phyloP scores from a whole-genome alignment of 306 rosid genomes.

The Echinosophora koreensis region DNA sequence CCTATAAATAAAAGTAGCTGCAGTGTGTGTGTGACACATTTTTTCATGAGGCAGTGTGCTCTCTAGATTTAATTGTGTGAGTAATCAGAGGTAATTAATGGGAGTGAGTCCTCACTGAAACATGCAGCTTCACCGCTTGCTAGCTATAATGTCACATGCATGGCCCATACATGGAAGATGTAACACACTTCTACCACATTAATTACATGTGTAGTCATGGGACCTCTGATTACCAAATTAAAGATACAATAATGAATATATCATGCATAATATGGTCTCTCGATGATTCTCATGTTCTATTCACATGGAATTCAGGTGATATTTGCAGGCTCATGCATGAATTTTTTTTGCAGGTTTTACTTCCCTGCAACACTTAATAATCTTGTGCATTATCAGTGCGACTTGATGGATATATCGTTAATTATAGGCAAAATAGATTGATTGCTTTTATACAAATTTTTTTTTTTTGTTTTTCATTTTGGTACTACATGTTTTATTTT shows the following conservation, averaged over 20 bases:
- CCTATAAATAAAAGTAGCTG: no score
- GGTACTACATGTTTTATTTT: no score
- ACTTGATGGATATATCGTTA: no score
- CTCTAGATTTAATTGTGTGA: background rate
- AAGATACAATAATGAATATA: background rate
- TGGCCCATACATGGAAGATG: slow-evolving; percentile 33
- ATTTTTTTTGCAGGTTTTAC: background rate
- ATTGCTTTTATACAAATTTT: no score
- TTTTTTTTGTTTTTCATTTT: no score
- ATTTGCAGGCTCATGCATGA: slow-evolving; percentile 21
- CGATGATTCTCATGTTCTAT: slow-evolving; percentile 7
- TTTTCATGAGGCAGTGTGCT: no score
- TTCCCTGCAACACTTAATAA: no score
- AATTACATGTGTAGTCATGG: slow-evolving; percentile 33
- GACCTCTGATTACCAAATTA: slow-evolving; percentile 10
- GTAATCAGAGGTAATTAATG: background rate
- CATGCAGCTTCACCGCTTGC: slow-evolving; percentile 20
- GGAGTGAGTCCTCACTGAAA: background rate
- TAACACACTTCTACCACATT: slow-evolving; percentile 43
- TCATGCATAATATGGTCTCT: background rate
- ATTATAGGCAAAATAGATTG: no score
- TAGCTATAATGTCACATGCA: slow-evolving; percentile 39
- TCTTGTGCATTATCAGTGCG: no score
- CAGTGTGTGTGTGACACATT: no score
- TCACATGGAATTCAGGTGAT: slow-evolving; percentile 49